Percentiles rank a stretch among this genome's conserved stretches.
These are phyloP conservation scores for Phytophthora ramorum DNA, from an alignment of 352 stramenopile genomes.

Conservation along the genomic window DNA sequence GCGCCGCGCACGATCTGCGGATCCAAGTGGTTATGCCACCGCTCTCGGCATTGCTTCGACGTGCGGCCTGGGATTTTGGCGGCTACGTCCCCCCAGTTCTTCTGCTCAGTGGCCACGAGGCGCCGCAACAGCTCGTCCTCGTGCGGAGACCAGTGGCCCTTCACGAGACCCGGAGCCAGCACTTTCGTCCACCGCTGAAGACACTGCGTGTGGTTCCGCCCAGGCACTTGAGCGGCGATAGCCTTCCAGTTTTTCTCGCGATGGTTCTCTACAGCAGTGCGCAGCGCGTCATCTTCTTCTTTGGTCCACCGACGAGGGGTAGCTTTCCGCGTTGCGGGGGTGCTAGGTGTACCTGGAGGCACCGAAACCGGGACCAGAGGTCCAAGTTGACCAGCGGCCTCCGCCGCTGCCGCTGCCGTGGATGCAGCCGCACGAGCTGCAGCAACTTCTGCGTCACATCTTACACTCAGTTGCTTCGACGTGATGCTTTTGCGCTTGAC, in stretches of 20 bases:
- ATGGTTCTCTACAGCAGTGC: constrained; percentile 84
- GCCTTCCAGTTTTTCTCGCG: constrained; percentile 94
- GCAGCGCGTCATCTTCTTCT: constrained; percentile 90
- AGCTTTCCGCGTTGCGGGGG: constrained; percentile 67
- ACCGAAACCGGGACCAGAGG: constrained; percentile 31
- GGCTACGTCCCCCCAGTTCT: constrained; percentile 91
- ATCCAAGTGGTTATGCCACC: constrained; percentile 92
- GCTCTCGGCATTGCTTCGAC: constrained; percentile 91
- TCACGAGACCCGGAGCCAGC: constrained; percentile 86
- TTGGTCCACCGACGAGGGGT: constrained; percentile 87
- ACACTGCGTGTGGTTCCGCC: constrained; percentile 92
- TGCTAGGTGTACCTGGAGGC: constrained; percentile 24
- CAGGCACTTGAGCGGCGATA: constrained; percentile 88
- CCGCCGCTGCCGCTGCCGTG: constrained; percentile 17
- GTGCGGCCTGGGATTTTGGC: constrained; percentile 87
- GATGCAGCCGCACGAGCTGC: constrained; percentile 41
- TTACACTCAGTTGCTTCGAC: constrained; percentile 66
- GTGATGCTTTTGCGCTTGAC: constrained; percentile 85
- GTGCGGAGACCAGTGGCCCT: constrained; percentile 91
- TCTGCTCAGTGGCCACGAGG: constrained; percentile 84
- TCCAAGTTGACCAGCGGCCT: constrained; percentile 18
- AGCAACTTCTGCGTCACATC: constrained; percentile 46
- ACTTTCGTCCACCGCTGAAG: constrained; percentile 93
- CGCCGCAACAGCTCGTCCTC: constrained; percentile 85
- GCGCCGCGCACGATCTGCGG: constrained; percentile 89